Evolutionary conservation across 2,329 filamentous ascomycete genomes (phyloP).

Genomic region (Leptographium lundbergii): DNA sequence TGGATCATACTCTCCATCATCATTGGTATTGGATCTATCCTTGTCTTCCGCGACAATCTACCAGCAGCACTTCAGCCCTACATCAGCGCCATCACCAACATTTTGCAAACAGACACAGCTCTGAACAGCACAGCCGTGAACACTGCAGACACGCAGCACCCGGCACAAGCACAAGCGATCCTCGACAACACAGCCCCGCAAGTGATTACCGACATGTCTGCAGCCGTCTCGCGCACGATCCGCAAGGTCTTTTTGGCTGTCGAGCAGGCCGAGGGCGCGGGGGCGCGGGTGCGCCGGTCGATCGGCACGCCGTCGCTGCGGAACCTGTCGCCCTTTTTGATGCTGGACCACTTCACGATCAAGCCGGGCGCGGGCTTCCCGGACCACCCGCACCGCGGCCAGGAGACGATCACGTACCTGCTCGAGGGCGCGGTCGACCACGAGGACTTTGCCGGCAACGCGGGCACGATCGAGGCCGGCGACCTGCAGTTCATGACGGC

Average conservation of each 20-base stretch:
- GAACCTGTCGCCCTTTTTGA: constrained; percentile 85
- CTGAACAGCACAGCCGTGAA: background rate
- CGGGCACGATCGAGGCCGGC: constrained; percentile 72
- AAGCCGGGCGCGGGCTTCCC: constrained; percentile 76
- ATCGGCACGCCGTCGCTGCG: constrained; percentile 73
- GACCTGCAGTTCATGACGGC: constrained; percentile 98
- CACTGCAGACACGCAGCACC: background rate
- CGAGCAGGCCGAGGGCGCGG: constrained; percentile 79
- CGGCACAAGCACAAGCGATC: background rate
- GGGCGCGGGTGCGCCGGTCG: constrained; percentile 74
- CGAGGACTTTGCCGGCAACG: constrained; percentile 81
- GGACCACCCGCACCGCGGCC: constrained; percentile 72
- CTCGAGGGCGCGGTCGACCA: constrained; percentile 79
- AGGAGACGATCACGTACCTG: constrained; percentile 82
- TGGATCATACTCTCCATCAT: constrained; percentile 25
- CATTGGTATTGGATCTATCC: constrained; percentile 24
- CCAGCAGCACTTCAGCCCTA: constrained; percentile 18
- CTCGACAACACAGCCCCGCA: background rate
- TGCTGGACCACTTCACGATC: constrained; percentile 88
- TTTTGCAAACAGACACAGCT: constrained; percentile 10
- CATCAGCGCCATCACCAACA: constrained; percentile 16
- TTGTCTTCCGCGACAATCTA: constrained; percentile 5
- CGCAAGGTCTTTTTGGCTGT: constrained; percentile 71
- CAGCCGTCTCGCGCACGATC: constrained; percentile 53
- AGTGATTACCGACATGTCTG: constrained; percentile 34